Evolutionary conservation across 164 flowering plant genomes (phyloP).

Genomic region (Cinnamomum micranthum): DNA sequence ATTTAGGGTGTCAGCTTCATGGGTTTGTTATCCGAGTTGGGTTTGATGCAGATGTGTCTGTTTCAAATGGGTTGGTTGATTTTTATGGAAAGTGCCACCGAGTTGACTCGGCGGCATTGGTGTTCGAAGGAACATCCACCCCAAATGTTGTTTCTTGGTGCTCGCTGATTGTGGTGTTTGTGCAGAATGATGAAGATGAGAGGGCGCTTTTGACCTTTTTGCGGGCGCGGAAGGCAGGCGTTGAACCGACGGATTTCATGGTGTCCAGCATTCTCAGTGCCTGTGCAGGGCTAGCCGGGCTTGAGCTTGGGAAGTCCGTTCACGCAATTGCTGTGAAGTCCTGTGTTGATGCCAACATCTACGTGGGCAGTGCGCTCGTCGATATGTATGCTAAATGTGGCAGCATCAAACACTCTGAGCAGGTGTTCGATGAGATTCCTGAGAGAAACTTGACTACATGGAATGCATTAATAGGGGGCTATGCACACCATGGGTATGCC

Average conservation of each 20-base stretch:
- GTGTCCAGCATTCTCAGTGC: conserved; percentile 75
- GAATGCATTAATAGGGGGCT: conserved; percentile 79
- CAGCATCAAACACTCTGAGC: conserved; percentile 55
- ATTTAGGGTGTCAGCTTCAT: conserved; percentile 60
- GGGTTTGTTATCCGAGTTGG: conserved; percentile 52
- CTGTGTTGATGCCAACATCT: conserved; percentile 56
- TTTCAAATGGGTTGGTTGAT: conserved; percentile 70
- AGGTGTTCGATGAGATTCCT: conserved; percentile 49
- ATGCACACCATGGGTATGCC: conserved; percentile 74
- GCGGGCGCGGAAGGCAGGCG: conserved; percentile 37
- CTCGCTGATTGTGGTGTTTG: conserved; percentile 59
- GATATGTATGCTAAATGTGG: conserved; percentile 98
- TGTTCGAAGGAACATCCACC: conserved; percentile 36
- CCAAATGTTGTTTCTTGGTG: conserved; percentile 76
- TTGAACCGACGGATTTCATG: conserved; percentile 63
- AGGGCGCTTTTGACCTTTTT: conserved; percentile 51
- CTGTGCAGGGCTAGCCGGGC: conserved; percentile 65
- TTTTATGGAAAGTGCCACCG: conserved; percentile 81
- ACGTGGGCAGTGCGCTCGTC: conserved; percentile 85
- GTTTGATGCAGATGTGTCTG: conserved; percentile 41
- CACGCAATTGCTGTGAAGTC: conserved; percentile 74
- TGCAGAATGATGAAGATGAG: conserved; percentile 72
- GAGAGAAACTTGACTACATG: conserved; percentile 62
- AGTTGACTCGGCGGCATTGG: conserved; percentile 36
- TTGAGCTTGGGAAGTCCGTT: conserved; percentile 63